Base-by-base conservation (phyloP, 371 early-diverging fungal genomes). In the Mucor piriformis region DNA sequence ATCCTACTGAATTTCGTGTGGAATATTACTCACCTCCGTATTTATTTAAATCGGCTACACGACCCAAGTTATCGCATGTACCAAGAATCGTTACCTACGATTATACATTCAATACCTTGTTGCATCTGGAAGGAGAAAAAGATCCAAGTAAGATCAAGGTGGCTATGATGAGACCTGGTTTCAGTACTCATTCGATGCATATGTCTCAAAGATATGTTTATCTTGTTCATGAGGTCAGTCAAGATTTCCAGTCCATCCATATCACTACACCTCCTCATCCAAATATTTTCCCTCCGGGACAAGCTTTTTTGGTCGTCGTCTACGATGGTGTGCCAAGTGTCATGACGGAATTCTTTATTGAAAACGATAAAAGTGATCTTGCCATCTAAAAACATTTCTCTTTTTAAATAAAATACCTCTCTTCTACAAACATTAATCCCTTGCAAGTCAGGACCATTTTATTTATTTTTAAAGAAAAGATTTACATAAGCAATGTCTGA, bases 1-100 rank as follows among this genome's bases (percentile, higher is more conserved):
- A 72, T 64, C 83, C 85, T 11, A 85, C 84, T 25, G 88, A 88
- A 61, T 85, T 73, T 69, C 74, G 86, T 5, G 76, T 88, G 29
- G 88, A 88, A 64, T 74, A 74, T 42, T 88, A 74, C 53, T 76
- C 79, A 2, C 88, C 88, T 15, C 88, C 87, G 15, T 86, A 88
- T 35, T 54, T 88, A 27, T 78, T 75, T 51, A 66, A 74, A 23
- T 50, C 35, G 21, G 34, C 23, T 13, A 53, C 46, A 15, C 65
- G 85, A 8, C 87, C 87, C 5, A 70, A 81, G 43, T 64, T 77
- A 20, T 72, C 74, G 5, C 66, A 72, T 50, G 68, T 84, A 3
- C 85, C 85, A 6, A 63, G 66, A 2, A 65, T 67, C 6, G 59
- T 84, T 16, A 59, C 64, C 0, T 83, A 83, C 25, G 77, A 61